A percentile compares a stretch with the other conserved stretches of the same genome.
Evolutionary conservation across 441 rosid species (phyloP).

Genomic region (Arabidopsis hybrid): DNA sequence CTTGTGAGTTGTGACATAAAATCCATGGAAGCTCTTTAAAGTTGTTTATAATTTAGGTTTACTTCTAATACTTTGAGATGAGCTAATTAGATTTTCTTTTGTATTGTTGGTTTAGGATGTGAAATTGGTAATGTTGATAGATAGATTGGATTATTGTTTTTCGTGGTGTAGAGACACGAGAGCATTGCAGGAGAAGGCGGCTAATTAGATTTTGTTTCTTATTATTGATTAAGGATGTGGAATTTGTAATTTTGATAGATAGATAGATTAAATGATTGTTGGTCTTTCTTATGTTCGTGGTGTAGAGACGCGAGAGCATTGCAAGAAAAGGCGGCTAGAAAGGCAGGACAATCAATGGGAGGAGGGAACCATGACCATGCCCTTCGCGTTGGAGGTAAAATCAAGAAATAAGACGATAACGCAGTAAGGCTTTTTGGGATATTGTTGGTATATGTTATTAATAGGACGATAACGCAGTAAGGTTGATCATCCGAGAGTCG

Average conservation of each 20-base stretch:
- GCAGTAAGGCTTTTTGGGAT: neutral
- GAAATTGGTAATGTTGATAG: neutral
- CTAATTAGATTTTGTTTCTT: no score
- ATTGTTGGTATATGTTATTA: neutral
- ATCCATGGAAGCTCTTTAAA: neutral
- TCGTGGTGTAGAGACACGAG: neutral
- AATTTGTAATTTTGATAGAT: no score
- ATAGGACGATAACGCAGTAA: no score
- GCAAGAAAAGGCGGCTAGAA: constrained; percentile 2
- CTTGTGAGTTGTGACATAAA: neutral
- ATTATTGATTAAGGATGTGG: no score
- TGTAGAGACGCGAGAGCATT: neutral
- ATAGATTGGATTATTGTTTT: neutral
- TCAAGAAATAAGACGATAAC: neutral
- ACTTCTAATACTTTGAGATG: no score
- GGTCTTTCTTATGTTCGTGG: neutral
- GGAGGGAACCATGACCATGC: constrained; percentile 2
- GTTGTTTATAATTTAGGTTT: neutral
- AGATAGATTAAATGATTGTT: neutral
- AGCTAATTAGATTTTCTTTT: no score
- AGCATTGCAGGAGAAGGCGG: neutral
- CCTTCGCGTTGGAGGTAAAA: neutral
- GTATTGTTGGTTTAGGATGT: neutral
- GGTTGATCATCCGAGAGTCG: neutral
- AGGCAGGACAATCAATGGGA: neutral